Percentiles rank a stretch among this genome's conserved stretches.
These are phyloP conservation scores for Rosa rugosa DNA, from an alignment of 306 rosid genomes.

Conservation along the genomic window DNA sequence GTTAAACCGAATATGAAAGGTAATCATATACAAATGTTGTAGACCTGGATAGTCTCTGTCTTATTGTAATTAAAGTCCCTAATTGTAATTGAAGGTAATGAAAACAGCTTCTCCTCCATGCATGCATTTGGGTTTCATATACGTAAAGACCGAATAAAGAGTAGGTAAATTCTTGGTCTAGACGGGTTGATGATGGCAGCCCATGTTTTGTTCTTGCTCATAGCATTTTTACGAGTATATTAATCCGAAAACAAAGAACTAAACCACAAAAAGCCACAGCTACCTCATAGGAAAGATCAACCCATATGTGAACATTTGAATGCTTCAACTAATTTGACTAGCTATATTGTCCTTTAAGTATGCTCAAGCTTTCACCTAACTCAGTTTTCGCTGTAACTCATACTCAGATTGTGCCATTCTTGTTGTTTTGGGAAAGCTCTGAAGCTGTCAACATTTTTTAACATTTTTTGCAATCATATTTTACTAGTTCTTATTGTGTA, in stretches of 20 bases:
- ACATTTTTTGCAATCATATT: neutral
- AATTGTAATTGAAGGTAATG: neutral
- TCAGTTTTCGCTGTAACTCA: neutral
- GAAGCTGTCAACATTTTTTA: neutral
- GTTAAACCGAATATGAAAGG: neutral
- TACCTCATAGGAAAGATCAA: neutral
- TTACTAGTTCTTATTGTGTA: neutral
- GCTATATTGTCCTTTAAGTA: no score
- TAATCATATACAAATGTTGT: neutral
- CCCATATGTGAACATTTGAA: neutral
- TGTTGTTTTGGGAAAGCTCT: neutral
- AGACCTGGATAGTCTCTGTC: neutral
- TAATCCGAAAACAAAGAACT: neutral
- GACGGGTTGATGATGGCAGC: neutral
- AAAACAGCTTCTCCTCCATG: neutral
- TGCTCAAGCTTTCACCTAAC: neutral
- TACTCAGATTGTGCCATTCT: neutral
- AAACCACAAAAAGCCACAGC: neutral
- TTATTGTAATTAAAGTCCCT: neutral
- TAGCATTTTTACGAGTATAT: neutral
- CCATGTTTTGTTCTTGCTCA: neutral
- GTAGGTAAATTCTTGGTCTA: neutral
- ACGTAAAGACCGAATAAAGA: neutral
- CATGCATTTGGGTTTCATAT: constrained; percentile 9
- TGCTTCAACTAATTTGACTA: neutral